Evolutionary conservation across 108 stramenopile genomes (phyloP).

Genomic region (Cylindrotheca fusiformis): DNA sequence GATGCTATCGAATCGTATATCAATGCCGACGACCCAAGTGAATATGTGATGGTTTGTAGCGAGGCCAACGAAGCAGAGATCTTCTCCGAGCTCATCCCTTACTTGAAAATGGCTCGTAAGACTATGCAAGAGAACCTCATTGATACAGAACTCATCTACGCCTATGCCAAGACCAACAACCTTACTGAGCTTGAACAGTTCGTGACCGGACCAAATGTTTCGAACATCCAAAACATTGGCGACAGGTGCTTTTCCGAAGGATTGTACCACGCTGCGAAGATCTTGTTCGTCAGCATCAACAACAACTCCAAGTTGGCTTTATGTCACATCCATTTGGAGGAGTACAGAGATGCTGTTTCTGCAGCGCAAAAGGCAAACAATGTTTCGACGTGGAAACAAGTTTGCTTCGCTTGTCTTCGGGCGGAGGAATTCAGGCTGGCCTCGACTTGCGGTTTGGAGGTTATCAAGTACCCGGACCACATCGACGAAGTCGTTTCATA

Average conservation of each 20-base stretch:
- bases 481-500: conserved; percentile 97
- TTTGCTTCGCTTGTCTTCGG: conserved; percentile 94
- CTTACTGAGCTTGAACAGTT: conserved; percentile 96
- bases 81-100: conserved; percentile 94
- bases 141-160: conserved; percentile 98
- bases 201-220: conserved; percentile 97
- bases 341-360: conserved; percentile 98
- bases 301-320: conserved; percentile 99
- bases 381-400: conserved; percentile 99
- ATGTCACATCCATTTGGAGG: conserved; percentile 96
- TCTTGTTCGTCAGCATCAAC: conserved; percentile 96
- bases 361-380: conserved; percentile 98
- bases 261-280: conserved; percentile 96
- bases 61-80: conserved; percentile 93
- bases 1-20: conserved; percentile 98
- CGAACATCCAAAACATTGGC: conserved; percentile 95
- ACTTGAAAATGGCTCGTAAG: conserved; percentile 98
- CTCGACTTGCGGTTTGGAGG: conserved; percentile 94
- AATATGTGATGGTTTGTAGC: conserved; percentile 94
- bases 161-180: conserved; percentile 94
- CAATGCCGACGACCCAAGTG: conserved; percentile 94
- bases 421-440: conserved; percentile 98
- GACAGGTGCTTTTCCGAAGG: conserved; percentile 97
- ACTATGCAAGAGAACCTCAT: conserved; percentile 95
- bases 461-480: conserved; percentile 99